Evolutionary conservation across 352 stramenopile species (phyloP), one percentile per base, ranked within the genome.

Genomic region (Aphanomyces stellatus): DNA sequence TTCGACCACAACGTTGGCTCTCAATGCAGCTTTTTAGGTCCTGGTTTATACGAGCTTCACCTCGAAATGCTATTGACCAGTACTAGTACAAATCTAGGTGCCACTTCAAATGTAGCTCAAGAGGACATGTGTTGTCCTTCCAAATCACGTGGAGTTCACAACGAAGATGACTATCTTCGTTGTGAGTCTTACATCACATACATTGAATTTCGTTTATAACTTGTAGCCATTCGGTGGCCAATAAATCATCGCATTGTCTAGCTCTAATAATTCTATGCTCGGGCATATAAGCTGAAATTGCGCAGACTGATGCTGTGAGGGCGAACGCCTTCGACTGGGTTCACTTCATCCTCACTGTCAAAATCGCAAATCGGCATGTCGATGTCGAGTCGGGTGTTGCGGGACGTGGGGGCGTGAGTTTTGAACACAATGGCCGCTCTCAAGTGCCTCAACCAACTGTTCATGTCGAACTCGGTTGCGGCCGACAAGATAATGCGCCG

Each of bases 391-490:
- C 49, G 49, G 27, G 25, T 22, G 22, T 53, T 19, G 10, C 49
- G 22, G 25, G 10, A 17, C 25, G 13, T 34, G 15, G 2, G 10
- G 7, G 25, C 6, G n/a, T 46, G 37, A 7, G 2, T 30, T 3
- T 40, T 57, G 7, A 11, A 15, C 5, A 19, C 33, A n/a, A 57
- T 57, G 49, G 49, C 49, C 25, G 49, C 49, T 57, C 30, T 15
- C 17, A 67, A 33, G 37, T 67, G 60, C 35, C 48, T 28, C 13
- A 67, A 13, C 60, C 60, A 67, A 19, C 24, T 31, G 34, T 67
- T 67, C 60, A 67, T 67, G 40, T 67, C 60, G 27, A 37, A 67
- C 35, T 67, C 60, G 24, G 60, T 67, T 22, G 48, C 48, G 17
- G 60, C 60, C 4, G 60, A 67, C 41, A 67, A 25, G 27, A 67